Evolutionary conservation across 2,329 filamentous ascomycete genomes (phyloP).

Genomic region (Drechslerella stenobrocha): DNA sequence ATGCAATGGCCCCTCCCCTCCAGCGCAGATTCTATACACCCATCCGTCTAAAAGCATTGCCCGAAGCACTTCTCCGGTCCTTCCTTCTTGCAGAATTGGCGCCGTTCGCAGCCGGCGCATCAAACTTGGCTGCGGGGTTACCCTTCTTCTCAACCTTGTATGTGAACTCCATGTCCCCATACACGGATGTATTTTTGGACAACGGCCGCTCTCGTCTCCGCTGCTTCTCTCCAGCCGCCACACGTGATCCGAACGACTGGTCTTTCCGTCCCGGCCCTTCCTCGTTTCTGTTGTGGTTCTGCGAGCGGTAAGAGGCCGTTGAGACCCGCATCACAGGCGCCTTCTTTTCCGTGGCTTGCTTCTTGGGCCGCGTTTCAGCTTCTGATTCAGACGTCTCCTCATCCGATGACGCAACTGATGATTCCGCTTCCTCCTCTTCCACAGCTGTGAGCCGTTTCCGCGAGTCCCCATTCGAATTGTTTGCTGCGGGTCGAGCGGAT

Average conservation of each 20-base stretch:
- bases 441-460: conserved; percentile 59
- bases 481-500: conserved; percentile 58
- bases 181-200: conserved; percentile 53
- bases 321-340: conserved; percentile 67
- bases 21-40: conserved; percentile 41
- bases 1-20: conserved; percentile 14
- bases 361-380: conserved; percentile 54
- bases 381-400: conserved; percentile 53
- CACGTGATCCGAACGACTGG: conserved; percentile 59
- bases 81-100: conserved; percentile 35
- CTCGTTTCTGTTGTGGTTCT: conserved; percentile 54
- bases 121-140: conserved; percentile 8
- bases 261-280: conserved; percentile 55
- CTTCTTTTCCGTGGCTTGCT: conserved; percentile 43
- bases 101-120: conserved; percentile 23
- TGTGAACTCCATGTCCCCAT: conserved; percentile 57
- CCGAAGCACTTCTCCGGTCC: conserved; percentile 52
- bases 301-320: conserved; percentile 66
- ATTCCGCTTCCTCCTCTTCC: conserved; percentile 60
- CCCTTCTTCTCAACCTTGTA: conserved; percentile 50
- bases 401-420: conserved; percentile 51
- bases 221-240: conserved; percentile 53
- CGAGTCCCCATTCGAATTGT: conserved; percentile 55
- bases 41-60: conserved; percentile 52
- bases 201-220: conserved; percentile 37